These are phyloP conservation scores for Amanita rimosa DNA, from an alignment of 768 basidiomycete species.

Conservation along the genomic window DNA sequence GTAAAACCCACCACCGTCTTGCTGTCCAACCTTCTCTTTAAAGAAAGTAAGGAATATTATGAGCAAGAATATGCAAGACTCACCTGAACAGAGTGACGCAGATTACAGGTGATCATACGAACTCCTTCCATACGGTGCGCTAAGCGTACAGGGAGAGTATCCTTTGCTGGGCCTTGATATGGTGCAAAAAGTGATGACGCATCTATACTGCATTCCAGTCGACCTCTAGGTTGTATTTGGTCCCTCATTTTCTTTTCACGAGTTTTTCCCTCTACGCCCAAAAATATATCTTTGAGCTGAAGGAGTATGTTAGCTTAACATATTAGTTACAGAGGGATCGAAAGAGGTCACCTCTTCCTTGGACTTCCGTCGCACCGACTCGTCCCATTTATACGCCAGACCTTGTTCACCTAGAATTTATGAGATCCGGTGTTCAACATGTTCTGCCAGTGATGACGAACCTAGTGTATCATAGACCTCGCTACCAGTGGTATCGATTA, in stretches of 20 bases:
- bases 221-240: slow-evolving; percentile 33
- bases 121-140: slow-evolving; percentile 25
- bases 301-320: slow-evolving; percentile 2
- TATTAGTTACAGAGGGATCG: not conserved
- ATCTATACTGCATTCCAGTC: slow-evolving; percentile 32
- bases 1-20: slow-evolving; percentile 32
- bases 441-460: slow-evolving; percentile 13
- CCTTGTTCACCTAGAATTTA: slow-evolving; percentile 21
- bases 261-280: slow-evolving; percentile 25
- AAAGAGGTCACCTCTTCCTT: slow-evolving; percentile 32
- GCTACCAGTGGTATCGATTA: slow-evolving; percentile 20
- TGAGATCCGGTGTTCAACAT: not conserved
- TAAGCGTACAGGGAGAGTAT: slow-evolving; percentile 16
- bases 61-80: slow-evolving; percentile 9
- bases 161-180: slow-evolving; percentile 18
- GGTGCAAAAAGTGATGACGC: slow-evolving; percentile 35
- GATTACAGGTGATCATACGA: slow-evolving; percentile 19
- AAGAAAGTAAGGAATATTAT: not conserved
- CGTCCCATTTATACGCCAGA: slow-evolving; percentile 31
- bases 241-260: slow-evolving; percentile 25
- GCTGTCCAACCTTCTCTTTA: slow-evolving; percentile 35
- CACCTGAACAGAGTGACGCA: slow-evolving; percentile 37
- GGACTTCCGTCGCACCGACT: slow-evolving; percentile 29
- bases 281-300: slow-evolving; percentile 36
- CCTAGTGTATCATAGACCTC: slow-evolving; percentile 72